Percentiles rank a stretch among this genome's conserved stretches.
Conservation (phyloP, 371 early-diverging fungal genomes). For the Apophysomyces elegans region DNA sequence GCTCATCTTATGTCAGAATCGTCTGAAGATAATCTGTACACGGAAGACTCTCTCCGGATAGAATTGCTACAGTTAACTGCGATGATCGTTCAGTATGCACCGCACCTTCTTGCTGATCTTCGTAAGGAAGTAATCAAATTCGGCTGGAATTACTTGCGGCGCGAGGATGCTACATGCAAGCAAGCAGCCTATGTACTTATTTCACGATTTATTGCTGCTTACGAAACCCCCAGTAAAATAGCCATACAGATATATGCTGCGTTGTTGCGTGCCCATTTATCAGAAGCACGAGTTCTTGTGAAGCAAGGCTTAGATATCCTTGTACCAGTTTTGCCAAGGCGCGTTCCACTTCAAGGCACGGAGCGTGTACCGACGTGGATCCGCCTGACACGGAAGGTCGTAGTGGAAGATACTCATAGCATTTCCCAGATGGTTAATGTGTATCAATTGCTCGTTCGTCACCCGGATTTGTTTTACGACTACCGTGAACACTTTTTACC, state of each 20-base stretch:
- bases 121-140: conserved; percentile 94
- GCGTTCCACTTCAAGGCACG: conserved; percentile 60
- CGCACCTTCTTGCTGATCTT: conserved; percentile 75
- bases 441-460: conserved; percentile 90
- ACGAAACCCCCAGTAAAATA: conserved; percentile 92
- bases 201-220: conserved; percentile 89
- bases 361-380: conserved; percentile 86
- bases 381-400: conserved; percentile 83
- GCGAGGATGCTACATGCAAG: conserved; percentile 93
- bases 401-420: conserved; percentile 91
- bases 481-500: conserved; percentile 88
- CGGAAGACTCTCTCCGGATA: conserved; percentile 79
- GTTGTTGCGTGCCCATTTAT: conserved; percentile 86
- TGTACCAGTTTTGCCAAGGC: conserved; percentile 85
- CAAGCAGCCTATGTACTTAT: conserved; percentile 94
- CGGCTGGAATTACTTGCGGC: conserved; percentile 89
- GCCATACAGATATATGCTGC: conserved; percentile 89
- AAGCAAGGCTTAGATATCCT: conserved; percentile 94
- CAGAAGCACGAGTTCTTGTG: conserved; percentile 83
- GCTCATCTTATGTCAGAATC: conserved; percentile 61
- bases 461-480: conserved; percentile 88
- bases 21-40: conserved; percentile 55
- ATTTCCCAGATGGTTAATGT: conserved; percentile 87
- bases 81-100: conserved; percentile 84
- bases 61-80: conserved; percentile 93